phyloP scores from a whole-genome alignment of 345 rosid species.

The Rhodomyrtus tomentosa region DNA sequence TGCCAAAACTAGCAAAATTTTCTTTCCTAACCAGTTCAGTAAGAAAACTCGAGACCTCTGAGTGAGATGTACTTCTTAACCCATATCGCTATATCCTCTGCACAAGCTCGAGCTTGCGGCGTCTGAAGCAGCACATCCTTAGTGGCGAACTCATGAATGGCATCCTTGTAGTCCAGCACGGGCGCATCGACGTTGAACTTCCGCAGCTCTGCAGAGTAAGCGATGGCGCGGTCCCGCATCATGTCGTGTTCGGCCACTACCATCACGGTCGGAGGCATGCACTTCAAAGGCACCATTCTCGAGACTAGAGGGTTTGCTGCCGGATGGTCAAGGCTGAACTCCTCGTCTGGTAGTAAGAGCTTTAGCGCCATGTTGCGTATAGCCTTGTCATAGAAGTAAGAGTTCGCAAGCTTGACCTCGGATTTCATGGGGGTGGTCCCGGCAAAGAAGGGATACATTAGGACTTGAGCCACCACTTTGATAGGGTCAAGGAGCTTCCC shows the following conservation, averaged over 20 bases:
- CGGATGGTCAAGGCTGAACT: constrained; percentile 66
- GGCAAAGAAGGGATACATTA: constrained; percentile 79
- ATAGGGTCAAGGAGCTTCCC: constrained; percentile 68
- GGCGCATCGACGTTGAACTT: constrained; percentile 86
- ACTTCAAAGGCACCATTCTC: constrained; percentile 59
- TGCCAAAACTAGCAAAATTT: background rate
- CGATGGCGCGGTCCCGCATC: constrained; percentile 91
- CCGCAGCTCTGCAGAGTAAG: constrained; percentile 71
- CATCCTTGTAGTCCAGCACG: constrained; percentile 77
- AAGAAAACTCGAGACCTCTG: constrained; percentile 85
- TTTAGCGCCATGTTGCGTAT: constrained; percentile 69
- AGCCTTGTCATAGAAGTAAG: constrained; percentile 81
- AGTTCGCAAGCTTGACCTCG: constrained; percentile 66
- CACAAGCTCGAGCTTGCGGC: constrained; percentile 86
- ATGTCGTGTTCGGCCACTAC: constrained; percentile 90
- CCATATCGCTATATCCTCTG: constrained; percentile 88
- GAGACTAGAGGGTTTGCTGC: constrained; percentile 75
- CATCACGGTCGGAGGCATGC: constrained; percentile 89
- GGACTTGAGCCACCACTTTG: constrained; percentile 86
- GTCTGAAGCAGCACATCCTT: constrained; percentile 78
- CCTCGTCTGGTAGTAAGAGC: constrained; percentile 66
- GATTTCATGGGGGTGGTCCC: constrained; percentile 74
- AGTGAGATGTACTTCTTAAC: constrained; percentile 81
- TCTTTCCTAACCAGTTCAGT: constrained; percentile 18
- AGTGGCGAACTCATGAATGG: constrained; percentile 90